These are phyloP conservation scores for Zizania latifolia DNA, from an alignment of 176 grass and related monocot species.

Conservation along the genomic window DNA sequence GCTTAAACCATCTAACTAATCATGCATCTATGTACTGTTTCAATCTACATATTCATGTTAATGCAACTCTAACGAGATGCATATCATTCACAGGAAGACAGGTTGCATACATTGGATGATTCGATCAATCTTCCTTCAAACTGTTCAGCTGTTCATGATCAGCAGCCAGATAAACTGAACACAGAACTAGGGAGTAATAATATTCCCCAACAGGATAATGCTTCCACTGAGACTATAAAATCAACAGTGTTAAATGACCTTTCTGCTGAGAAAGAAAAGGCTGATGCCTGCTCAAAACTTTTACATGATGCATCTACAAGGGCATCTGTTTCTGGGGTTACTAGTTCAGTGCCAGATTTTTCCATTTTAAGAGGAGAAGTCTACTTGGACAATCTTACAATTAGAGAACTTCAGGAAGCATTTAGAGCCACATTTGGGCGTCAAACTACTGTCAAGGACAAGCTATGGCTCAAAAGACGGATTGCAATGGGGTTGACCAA, in stretches of 20 bases:
- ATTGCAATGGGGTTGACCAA: constrained; percentile 93
- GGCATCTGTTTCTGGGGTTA: constrained; percentile 52
- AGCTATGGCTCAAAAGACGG: constrained; percentile 94
- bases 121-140: constrained; percentile 36
- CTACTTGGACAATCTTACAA: constrained; percentile 80
- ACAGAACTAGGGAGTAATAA: constrained; percentile 21
- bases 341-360: constrained; percentile 69
- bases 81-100: constrained; percentile 52
- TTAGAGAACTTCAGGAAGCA: constrained; percentile 94
- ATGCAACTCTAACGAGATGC: constrained; percentile 29
- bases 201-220: constrained; percentile 41
- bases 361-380: constrained; percentile 79
- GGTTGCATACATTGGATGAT: constrained; percentile 32
- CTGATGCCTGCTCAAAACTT: constrained; percentile 47
- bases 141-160: constrained; percentile 15
- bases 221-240: constrained; percentile 50
- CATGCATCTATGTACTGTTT: background rate
- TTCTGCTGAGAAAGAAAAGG: constrained; percentile 64
- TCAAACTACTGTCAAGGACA: constrained; percentile 93
- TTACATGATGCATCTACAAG: constrained; percentile 34
- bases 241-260: constrained; percentile 52
- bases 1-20: no score
- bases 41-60: constrained; percentile 14
- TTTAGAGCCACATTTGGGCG: constrained; percentile 92
- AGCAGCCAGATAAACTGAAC: constrained; percentile 20